phyloP scores from a whole-genome alignment of 192 early-diverging fungal genomes.

The Phlyctochytrium bullatum region DNA sequence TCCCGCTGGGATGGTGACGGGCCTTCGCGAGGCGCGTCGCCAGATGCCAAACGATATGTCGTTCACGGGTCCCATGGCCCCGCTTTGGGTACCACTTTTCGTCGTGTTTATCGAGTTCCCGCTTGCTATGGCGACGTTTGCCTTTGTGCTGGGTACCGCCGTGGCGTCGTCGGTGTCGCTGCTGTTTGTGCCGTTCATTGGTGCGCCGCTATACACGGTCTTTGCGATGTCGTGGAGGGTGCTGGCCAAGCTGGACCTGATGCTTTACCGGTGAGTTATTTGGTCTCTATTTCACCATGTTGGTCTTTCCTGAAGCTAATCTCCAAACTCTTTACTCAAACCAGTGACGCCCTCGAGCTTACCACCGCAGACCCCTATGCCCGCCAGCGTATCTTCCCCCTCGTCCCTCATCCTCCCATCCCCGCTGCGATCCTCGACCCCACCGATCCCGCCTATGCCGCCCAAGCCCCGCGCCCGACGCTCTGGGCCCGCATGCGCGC shows the following conservation, averaged over 20 bases:
- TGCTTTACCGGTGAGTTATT: background rate
- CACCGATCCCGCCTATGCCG: background rate
- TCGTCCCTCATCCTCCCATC: background rate
- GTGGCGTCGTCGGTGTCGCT: background rate
- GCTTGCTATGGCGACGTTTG: background rate
- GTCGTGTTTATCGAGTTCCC: background rate
- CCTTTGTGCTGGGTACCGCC: background rate
- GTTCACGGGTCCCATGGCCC: constrained; percentile 1
- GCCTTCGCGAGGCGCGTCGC: no score
- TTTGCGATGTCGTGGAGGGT: background rate
- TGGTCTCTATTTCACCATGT: background rate
- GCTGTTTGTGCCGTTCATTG: background rate
- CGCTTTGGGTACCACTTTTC: background rate
- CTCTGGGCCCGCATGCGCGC: background rate
- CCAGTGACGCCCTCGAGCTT: no score
- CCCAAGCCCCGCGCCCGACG: background rate
- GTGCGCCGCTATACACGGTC: background rate
- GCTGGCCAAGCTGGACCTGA: background rate
- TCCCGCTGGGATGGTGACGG: no score
- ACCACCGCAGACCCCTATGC: no score
- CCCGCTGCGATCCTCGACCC: background rate
- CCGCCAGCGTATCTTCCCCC: no score
- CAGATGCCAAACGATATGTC: background rate
- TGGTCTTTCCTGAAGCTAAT: no score
- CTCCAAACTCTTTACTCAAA: no score